Evolutionary conservation across 306 rosid species (phyloP), one percentile per base, ranked within the genome.

Genomic region (Dicorynia guianensis): DNA sequence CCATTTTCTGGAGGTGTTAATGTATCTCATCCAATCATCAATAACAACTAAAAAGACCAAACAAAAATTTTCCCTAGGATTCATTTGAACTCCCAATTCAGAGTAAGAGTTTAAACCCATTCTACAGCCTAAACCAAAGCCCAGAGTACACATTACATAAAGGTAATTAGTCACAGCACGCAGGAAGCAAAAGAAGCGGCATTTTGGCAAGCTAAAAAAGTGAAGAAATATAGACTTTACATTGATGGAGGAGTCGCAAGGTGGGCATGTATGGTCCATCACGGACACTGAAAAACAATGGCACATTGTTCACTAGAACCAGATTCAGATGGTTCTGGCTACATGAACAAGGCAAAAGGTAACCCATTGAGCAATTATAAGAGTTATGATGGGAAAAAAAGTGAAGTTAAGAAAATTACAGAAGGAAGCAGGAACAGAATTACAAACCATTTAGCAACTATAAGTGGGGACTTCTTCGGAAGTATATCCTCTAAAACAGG

Each of bases 211-310:
- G 42, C 35, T 18, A 63, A 66, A 64, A 76, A 7, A 13, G n/a
- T 55, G 57, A 75, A 70, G 57, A 54, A 74, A 59, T 35, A 72
- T 48, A 56, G 10, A 86, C 82, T 63, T 88, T 89, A 95, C 99
- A 95, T 81, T 92, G 99, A 81, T 95, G 99, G 64, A 95, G 99
- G 59, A 95, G 93, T 61, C 99, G 88, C 71, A 95, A 79, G 20
- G 99, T 95, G 54, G 99, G 99, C 97, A 95, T 95, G 81, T 95
- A 95, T 15, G 99, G 97, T 40, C 99, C 99, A 82, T 95, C 99
- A 14, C 97, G 97, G 67, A 95, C 79, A 74, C 89, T 95, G 85
- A 95, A 95, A 82, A 95, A 95, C 63, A 95, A 84, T 6, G 99
- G 99, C 85, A 92, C 93, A 0, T 84, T 92, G 89, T 92, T 95